Base-by-base conservation (phyloP, 495 filamentous ascomycete species). In the Neurospora discreta region DNA sequence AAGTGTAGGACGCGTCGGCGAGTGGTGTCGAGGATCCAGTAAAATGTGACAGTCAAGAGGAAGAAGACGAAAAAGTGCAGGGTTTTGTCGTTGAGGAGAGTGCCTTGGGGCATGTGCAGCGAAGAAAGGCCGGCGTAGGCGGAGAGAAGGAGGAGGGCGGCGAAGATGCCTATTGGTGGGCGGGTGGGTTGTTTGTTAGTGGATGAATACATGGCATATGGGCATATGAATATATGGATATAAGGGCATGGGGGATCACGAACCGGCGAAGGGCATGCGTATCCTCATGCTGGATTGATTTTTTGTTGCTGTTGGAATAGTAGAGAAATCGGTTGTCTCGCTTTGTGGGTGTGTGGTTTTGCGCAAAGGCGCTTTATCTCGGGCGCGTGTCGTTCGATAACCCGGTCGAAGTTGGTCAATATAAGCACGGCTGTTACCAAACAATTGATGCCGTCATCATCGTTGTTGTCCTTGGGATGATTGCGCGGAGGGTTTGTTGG, bases 11-110 rank as follows among this genome's bases (percentile, higher is more conserved):
- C 90, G 72, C 95, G 91, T 39, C 94, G 88, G 68, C 96, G 91
- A 68, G 90, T 89, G 58, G 94, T 94, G 78, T 99, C 95, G 77
- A 97, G 81, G 77, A 97, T 91, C 94, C 95, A 99, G 89, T 99
- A 99, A 87, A 98, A 98, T 76, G 85, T 83, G 43, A 92, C 80
- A 15, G 96, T 95, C 33, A 99, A 84, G 71, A 91, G 75, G 88
- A 98, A 96, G 85, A 99, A 98, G 73, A 91, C 92, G 68, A 95
- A 60, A 77, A 93, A 84, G 80, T 98, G 96, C 36, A 99, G 89
- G 79, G 92, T 84, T 82, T 98, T 97, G 87, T 97, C 94, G 85
- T 94, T 93, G 71, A 88, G 76, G 72, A 80, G 68, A 69, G 86
- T 76, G 72, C 78, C 68, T 70, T 72, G 42, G 73, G 87, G 85